A percentile compares a stretch with the other conserved stretches of the same genome.
These are phyloP conservation scores for Microcyclospora tardicrescens DNA, from an alignment of 2,329 filamentous ascomycete genomes.

Conservation along the genomic window DNA sequence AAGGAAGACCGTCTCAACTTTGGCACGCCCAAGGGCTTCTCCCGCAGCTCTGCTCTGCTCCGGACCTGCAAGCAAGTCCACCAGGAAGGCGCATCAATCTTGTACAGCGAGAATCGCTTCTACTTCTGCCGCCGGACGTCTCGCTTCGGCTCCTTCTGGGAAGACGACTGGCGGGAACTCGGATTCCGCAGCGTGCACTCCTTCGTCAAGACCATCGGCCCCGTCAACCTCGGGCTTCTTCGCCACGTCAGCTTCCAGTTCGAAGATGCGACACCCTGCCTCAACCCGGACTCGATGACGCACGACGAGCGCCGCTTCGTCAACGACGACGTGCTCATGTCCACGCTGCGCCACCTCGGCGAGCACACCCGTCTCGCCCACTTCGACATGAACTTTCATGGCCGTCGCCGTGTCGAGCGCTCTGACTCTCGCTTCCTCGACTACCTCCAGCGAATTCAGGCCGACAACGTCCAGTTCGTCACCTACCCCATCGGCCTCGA, in stretches of 20 bases:
- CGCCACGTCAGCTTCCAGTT: constrained; percentile 33
- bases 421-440: constrained; percentile 32
- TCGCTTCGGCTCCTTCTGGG: constrained; percentile 27
- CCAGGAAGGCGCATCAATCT: constrained; percentile 33
- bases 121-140: constrained; percentile 28
- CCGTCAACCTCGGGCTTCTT: constrained; percentile 33
- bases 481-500: constrained; percentile 16
- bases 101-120: constrained; percentile 40
- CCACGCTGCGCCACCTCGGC: constrained; percentile 31
- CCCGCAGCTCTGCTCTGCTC: constrained; percentile 32
- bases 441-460: constrained; percentile 32
- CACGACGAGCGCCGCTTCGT: constrained; percentile 36
- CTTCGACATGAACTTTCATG: constrained; percentile 30
- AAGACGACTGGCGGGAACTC: constrained; percentile 31
- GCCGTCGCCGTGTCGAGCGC: constrained; percentile 22
- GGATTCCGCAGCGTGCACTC: constrained; percentile 34
- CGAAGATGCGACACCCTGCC: constrained; percentile 31
- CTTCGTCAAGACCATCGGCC: constrained; percentile 34
- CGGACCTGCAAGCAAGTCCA: constrained; percentile 33
- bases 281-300: constrained; percentile 25
- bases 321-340: constrained; percentile 34
- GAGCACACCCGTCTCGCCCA: constrained; percentile 30
- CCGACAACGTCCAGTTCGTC: constrained; percentile 27
- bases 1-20: constrained; percentile 24
- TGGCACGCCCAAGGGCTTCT: constrained; percentile 23